A percentile compares a stretch with the other conserved stretches of the same genome.
Evolutionary conservation across 2,329 filamentous ascomycete species (phyloP).

Genomic region (Fusarium tuaranense): DNA sequence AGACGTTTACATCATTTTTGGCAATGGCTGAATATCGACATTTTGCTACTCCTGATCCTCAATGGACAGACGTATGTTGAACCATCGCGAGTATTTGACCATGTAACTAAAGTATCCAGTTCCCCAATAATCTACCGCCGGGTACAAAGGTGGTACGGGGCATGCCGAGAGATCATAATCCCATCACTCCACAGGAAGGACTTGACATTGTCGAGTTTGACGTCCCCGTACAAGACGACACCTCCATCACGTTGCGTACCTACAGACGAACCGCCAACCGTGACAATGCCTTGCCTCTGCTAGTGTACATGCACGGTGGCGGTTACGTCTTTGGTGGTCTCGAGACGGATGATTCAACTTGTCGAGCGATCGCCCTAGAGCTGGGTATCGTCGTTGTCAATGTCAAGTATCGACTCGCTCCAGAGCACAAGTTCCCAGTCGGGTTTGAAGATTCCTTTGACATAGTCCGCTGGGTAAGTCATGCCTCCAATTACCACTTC

Average conservation of each 20-base stretch:
- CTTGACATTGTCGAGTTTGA: slow-evolving; percentile 41
- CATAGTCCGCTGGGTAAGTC: slow-evolving; percentile 43
- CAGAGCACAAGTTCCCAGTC: slow-evolving; percentile 61
- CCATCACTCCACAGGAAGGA: slow-evolving; percentile 36
- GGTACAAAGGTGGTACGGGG: slow-evolving; percentile 14
- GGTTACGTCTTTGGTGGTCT: slow-evolving; percentile 42
- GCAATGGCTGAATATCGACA: slow-evolving; percentile 30
- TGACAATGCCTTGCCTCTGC: slow-evolving; percentile 26
- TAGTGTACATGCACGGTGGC: slow-evolving; percentile 45
- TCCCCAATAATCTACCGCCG: slow-evolving; percentile 41
- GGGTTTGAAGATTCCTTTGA: slow-evolving; percentile 61
- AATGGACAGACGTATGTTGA: slow-evolving; percentile 21
- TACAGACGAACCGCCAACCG: slow-evolving; percentile 29
- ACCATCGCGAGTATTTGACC: neutral
- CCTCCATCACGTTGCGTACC: slow-evolving; percentile 33
- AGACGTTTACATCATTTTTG: neutral
- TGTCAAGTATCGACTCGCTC: slow-evolving; percentile 63
- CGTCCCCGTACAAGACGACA: slow-evolving; percentile 33
- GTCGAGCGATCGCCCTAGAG: slow-evolving; percentile 38
- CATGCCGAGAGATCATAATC: slow-evolving; percentile 35
- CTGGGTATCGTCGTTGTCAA: slow-evolving; percentile 54
- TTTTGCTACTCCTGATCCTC: slow-evolving; percentile 14
- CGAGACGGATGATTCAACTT: slow-evolving; percentile 45
- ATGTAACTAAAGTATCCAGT: slow-evolving; percentile 24
- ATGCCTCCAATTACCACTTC: neutral